These are phyloP conservation scores for Rhizopus arrhizus DNA, from an alignment of 371 early-diverging fungal genomes.

Conservation along the genomic window DNA sequence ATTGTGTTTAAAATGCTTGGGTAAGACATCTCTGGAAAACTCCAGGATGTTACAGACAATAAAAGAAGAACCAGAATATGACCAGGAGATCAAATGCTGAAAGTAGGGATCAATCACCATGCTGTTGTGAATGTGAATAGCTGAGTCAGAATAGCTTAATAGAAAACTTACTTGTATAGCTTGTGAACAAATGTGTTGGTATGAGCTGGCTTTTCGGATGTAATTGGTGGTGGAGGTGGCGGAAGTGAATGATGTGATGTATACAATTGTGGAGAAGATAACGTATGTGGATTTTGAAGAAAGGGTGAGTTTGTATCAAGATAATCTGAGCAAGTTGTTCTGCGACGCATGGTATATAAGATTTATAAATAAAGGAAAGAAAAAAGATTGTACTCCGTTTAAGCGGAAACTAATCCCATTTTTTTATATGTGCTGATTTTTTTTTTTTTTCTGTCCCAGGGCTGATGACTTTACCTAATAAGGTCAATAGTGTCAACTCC, in stretches of 20 bases:
- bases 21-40: constrained; percentile 78
- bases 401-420: constrained; percentile 11
- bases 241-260: background rate
- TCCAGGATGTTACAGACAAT: constrained; percentile 89
- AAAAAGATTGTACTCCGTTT: constrained; percentile 9
- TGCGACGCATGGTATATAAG: constrained; percentile 17
- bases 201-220: constrained; percentile 21
- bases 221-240: constrained; percentile 34
- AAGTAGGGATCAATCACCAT: constrained; percentile 83
- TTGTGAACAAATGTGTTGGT: constrained; percentile 45
- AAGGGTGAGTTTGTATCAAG: background rate
- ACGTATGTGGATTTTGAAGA: background rate
- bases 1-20: constrained; percentile 86
- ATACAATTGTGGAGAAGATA: background rate
- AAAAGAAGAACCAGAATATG: constrained; percentile 83
- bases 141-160: background rate
- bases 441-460: too few species aligned
- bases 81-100: constrained; percentile 86
- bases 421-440: too few species aligned
- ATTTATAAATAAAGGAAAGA: constrained; percentile 3
- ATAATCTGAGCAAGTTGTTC: constrained; percentile 19
- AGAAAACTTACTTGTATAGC: constrained; percentile 44
- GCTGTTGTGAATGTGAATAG: constrained; percentile 33
- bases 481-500: too few species aligned
- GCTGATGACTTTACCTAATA: too few species aligned